Conservation (phyloP, 257 asterid species). For the Solanum sejunctum region DNA sequence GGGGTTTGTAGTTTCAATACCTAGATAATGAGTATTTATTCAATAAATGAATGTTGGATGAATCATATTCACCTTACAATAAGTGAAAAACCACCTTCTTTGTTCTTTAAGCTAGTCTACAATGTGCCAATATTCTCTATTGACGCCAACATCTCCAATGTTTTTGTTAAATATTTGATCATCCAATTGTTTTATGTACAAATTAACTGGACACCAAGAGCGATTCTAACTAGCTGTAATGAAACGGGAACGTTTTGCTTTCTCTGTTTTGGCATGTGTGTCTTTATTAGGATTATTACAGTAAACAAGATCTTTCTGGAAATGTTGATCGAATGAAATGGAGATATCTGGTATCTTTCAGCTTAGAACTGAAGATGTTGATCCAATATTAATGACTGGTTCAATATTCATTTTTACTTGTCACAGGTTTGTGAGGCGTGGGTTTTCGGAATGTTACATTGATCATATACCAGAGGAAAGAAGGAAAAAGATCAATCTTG, state of each 20-base stretch:
- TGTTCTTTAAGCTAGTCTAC: neutral
- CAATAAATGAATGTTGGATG: neutral
- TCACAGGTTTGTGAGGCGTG: constrained; percentile 91
- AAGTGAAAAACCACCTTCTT: neutral
- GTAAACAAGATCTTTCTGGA: too few relatives aligned
- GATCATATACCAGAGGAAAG: constrained; percentile 61
- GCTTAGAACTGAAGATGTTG: too few relatives aligned
- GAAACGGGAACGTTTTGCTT: too few relatives aligned
- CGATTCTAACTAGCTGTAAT: too few relatives aligned
- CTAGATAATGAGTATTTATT: neutral
- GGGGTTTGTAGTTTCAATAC: neutral
- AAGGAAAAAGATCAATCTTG: constrained; percentile 62
- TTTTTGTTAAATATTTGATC: too few relatives aligned
- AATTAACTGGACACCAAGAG: too few relatives aligned
- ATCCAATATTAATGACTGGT: too few relatives aligned
- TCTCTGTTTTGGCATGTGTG: too few relatives aligned
- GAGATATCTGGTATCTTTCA: too few relatives aligned
- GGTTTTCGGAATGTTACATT: constrained; percentile 69
- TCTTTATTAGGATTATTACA: too few relatives aligned
- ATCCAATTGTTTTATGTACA: too few relatives aligned
- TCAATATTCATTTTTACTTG: neutral
- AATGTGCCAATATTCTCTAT: neutral
- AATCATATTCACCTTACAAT: neutral
- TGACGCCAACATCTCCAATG: neutral
- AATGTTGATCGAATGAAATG: too few relatives aligned